These are phyloP conservation scores for Yamadazyma dendronema DNA, from an alignment of 1,139 yeast genomes.

Conservation along the genomic window DNA sequence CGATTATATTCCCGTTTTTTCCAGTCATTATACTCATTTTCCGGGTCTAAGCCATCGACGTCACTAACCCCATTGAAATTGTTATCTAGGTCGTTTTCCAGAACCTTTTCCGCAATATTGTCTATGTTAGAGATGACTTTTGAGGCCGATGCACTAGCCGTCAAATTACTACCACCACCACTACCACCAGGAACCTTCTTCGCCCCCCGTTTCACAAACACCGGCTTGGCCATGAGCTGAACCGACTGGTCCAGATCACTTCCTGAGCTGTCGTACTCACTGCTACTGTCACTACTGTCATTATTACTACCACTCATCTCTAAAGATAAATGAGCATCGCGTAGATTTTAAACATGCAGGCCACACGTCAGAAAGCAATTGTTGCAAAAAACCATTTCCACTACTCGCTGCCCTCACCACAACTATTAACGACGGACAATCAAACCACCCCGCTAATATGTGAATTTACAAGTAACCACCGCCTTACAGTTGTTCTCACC, in stretches of 20 bases:
- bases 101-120: constrained; percentile 3
- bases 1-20: constrained; percentile 30
- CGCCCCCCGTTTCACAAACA: constrained; percentile 2
- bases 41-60: constrained; percentile 37
- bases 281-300: constrained; percentile 1
- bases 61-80: constrained; percentile 35
- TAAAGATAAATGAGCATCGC: too few species aligned
- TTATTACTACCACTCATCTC: not conserved
- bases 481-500: too few species aligned
- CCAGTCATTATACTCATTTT: constrained; percentile 39
- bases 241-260: constrained; percentile 1
- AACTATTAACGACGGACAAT: too few species aligned
- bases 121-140: constrained; percentile 11
- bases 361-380: too few species aligned
- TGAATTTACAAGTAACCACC: too few species aligned
- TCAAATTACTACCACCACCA: too few species aligned
- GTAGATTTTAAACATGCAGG: too few species aligned
- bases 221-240: constrained; percentile 2
- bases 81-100: constrained; percentile 2
- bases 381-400: too few species aligned
- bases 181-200: not conserved
- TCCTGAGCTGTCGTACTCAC: constrained; percentile 1
- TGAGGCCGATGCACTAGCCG: constrained; percentile 2
- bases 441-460: too few species aligned
- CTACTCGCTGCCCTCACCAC: too few species aligned